phyloP scores from a whole-genome alignment of 208 protist genomes.

The Trypanosoma conorhini region DNA sequence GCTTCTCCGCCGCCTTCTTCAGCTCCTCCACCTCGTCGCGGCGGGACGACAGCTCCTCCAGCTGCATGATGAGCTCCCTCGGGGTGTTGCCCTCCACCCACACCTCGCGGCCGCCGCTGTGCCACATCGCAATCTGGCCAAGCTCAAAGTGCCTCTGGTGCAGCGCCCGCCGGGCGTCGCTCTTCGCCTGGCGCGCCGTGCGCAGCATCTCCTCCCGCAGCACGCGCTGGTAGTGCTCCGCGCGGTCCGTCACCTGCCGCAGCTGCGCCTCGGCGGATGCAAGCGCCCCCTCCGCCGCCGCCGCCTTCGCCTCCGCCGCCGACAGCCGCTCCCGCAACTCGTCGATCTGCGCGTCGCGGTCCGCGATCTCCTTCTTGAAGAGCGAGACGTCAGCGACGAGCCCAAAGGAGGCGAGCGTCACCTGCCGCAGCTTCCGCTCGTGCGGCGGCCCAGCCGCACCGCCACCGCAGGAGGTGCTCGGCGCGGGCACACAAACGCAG shows the following conservation, averaged over 20 bases:
- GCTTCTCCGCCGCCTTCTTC: constrained; percentile 57
- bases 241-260: constrained; percentile 22
- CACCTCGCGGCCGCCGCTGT: constrained; percentile 52
- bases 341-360: constrained; percentile 53
- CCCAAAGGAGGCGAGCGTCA: constrained; percentile 58
- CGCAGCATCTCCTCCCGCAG: constrained; percentile 59
- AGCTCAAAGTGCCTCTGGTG: constrained; percentile 76
- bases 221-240: constrained; percentile 46
- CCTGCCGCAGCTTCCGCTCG: constrained; percentile 54
- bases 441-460: constrained; percentile 9
- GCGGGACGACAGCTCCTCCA: constrained; percentile 37
- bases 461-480: background rate
- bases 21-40: constrained; percentile 55
- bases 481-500: background rate
- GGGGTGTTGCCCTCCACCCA: constrained; percentile 73
- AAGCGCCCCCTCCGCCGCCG: constrained; percentile 35
- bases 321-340: constrained; percentile 38
- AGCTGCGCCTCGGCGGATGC: constrained; percentile 30
- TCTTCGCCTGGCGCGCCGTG: constrained; percentile 37
- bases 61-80: constrained; percentile 46
- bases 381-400: constrained; percentile 45
- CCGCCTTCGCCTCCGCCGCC: constrained; percentile 30
- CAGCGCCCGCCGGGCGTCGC: constrained; percentile 57
- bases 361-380: constrained; percentile 56
- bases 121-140: constrained; percentile 64